Evolutionary conservation across 2,329 filamentous ascomycete species (phyloP).

Genomic region (Penicillium verrucosum): DNA sequence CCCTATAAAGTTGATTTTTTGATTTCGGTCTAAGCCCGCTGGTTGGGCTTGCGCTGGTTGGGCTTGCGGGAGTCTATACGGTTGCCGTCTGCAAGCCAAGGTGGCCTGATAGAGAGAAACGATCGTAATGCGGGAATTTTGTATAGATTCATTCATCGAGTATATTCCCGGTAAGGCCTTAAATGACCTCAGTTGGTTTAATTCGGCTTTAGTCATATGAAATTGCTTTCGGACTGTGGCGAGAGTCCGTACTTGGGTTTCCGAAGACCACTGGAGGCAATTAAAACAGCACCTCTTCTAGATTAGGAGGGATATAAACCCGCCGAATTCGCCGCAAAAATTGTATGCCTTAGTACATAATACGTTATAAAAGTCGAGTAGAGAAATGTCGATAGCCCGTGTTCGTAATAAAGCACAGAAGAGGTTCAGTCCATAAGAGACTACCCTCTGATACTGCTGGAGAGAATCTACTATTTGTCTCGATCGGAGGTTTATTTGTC

Average conservation of each 20-base stretch:
- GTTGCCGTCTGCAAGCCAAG: constrained; percentile 10
- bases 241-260: constrained; percentile 14
- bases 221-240: constrained; percentile 13
- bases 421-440: constrained; percentile 14
- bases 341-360: constrained; percentile 10
- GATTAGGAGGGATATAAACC: constrained; percentile 11
- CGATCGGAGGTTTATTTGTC: constrained; percentile 14
- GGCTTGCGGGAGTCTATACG: not conserved
- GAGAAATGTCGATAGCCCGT: constrained; percentile 7
- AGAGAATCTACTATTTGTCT: constrained; percentile 16
- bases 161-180: constrained; percentile 16
- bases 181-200: constrained; percentile 8
- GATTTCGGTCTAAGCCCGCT: too few species aligned
- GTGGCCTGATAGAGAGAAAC: constrained; percentile 13
- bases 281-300: constrained; percentile 12
- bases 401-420: constrained; percentile 19
- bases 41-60: too few species aligned
- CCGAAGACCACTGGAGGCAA: constrained; percentile 9
- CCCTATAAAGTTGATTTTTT: too few species aligned
- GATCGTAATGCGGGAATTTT: constrained; percentile 11
- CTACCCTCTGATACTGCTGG: constrained; percentile 9
- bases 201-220: constrained; percentile 7
- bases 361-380: constrained; percentile 15
- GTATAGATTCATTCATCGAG: constrained; percentile 12
- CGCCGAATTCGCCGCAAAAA: constrained; percentile 10